Evolutionary conservation across 768 basidiomycete genomes (phyloP).

Genomic region (Lactarius hatsudake): DNA sequence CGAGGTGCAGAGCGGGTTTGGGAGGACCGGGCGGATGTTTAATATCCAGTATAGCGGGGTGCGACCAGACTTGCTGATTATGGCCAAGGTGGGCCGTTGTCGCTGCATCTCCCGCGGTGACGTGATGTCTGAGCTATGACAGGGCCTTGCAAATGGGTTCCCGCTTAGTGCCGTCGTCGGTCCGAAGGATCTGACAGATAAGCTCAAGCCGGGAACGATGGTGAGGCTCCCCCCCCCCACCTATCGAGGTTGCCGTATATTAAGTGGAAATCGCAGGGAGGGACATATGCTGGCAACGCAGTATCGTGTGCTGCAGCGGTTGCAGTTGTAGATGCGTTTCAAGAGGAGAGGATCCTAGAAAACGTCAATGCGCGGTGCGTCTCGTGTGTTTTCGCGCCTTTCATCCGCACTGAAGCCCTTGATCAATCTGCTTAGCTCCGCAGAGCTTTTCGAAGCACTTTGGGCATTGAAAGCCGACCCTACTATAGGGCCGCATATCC

Average conservation of each 20-base stretch:
- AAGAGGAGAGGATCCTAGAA: slow-evolving; percentile 74
- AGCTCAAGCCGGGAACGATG: slow-evolving; percentile 75
- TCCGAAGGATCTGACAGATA: slow-evolving; percentile 77
- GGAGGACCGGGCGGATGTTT: slow-evolving; percentile 80
- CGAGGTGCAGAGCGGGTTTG: slow-evolving; percentile 90
- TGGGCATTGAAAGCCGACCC: slow-evolving; percentile 54
- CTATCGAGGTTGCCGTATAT: neutral
- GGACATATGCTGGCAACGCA: slow-evolving; percentile 90
- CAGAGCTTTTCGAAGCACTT: slow-evolving; percentile 66
- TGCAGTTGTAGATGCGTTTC: slow-evolving; percentile 74
- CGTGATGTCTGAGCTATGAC: neutral
- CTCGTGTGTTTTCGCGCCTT: slow-evolving; percentile 1
- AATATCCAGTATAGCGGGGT: slow-evolving; percentile 82
- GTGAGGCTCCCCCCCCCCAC: slow-evolving; percentile 36
- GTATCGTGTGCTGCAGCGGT: slow-evolving; percentile 90
- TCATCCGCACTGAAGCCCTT: neutral
- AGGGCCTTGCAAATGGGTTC: slow-evolving; percentile 91
- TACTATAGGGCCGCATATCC: slow-evolving; percentile 53
- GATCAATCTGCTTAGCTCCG: slow-evolving; percentile 46
- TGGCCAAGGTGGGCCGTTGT: slow-evolving; percentile 66
- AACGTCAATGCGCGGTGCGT: slow-evolving; percentile 73
- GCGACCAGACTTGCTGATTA: slow-evolving; percentile 81
- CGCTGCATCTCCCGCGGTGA: neutral
- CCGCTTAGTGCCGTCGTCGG: slow-evolving; percentile 86
- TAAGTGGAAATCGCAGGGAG: slow-evolving; percentile 48